Evolutionary conservation across 2,329 filamentous ascomycete genomes (phyloP), one percentile per base, ranked within the genome.

Genomic region (Diaporthe amygdali): DNA sequence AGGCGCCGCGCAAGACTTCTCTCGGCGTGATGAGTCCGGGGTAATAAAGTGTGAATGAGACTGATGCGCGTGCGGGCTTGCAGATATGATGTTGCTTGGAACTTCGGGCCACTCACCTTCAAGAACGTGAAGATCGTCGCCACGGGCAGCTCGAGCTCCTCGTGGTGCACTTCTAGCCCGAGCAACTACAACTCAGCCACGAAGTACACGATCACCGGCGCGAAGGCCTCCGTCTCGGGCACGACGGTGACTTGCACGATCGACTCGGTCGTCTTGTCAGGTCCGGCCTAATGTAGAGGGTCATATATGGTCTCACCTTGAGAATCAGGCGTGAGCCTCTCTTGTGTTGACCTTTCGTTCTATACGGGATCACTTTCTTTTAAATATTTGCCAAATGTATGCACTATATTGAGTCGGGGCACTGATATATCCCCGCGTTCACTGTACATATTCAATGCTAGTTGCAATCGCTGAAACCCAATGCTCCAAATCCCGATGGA

Each of bases 51-150:
- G 52, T 22, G n/a, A 30, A 34, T 17, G 27, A 37, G 47, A 27
- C 44, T 68, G 30, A 68, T 44, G 37, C 41, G 6, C 15, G 6
- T 54, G 54, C 25, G 22, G 17, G 20, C n/a, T 20, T 49, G 3
- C 63, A 79, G 79, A 2, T 78, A 78, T 22, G 79, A 77, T 51
- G 78, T 81, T 12, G 73, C 73, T n/a, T 84, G 82, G 82, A 76
- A 82, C 72, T 84, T 84, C 71, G 82, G 82, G 2, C 70, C 76
- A 14, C 75, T 84, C n/a, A 78, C 77, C 9, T 84, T 80, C 69
- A 73, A 84, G 72, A 81, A 84, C 56, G 79, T 90, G 71, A 85
- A 84, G 66, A 87, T 88, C 6, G 86, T 87, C 73, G 77, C 79
- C 74, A 52, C 74, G 10, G 47, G 66, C 34, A 79, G 78, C 39